phyloP scores from a whole-genome alignment of 2,329 filamentous ascomycete genomes.

The Pezizomycotina sp. region DNA sequence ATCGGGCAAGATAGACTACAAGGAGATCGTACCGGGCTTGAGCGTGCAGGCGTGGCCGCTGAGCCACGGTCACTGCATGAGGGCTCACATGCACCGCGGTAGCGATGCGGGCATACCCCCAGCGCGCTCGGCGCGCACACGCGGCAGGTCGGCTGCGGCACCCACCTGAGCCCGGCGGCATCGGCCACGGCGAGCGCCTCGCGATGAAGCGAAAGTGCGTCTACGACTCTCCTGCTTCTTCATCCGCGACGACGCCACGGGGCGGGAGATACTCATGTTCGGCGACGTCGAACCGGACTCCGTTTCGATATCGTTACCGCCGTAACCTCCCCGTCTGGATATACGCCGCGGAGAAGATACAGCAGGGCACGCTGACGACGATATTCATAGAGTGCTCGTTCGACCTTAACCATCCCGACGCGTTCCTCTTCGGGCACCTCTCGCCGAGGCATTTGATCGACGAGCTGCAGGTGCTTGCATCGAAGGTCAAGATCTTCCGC shows the following conservation, averaged over 20 bases:
- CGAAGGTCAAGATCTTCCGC: conserved; percentile 45
- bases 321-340: conserved; percentile 73
- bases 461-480: conserved; percentile 57
- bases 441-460: conserved; percentile 66
- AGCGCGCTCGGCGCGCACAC: conserved; percentile 1
- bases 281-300: conserved; percentile 69
- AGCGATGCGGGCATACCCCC: conserved; percentile 29
- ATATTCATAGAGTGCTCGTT: conserved; percentile 96
- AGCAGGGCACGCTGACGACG: conserved; percentile 50
- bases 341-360: conserved; percentile 75
- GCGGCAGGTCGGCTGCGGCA: no score
- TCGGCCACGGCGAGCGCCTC: background rate
- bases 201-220: conserved; percentile 44
- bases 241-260: conserved; percentile 55
- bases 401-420: conserved; percentile 60
- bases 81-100: conserved; percentile 50
- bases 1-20: conserved; percentile 56
- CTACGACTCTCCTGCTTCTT: conserved; percentile 89
- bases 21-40: conserved; percentile 77
- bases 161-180: no score
- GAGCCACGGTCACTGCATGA: conserved; percentile 78
- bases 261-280: conserved; percentile 74
- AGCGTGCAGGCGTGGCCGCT: conserved; percentile 74
- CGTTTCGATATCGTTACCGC: conserved; percentile 60
- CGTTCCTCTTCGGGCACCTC: conserved; percentile 73